phyloP scores from a whole-genome alignment of 2,329 filamentous ascomycete species.

The Colletotrichum australisinense region DNA sequence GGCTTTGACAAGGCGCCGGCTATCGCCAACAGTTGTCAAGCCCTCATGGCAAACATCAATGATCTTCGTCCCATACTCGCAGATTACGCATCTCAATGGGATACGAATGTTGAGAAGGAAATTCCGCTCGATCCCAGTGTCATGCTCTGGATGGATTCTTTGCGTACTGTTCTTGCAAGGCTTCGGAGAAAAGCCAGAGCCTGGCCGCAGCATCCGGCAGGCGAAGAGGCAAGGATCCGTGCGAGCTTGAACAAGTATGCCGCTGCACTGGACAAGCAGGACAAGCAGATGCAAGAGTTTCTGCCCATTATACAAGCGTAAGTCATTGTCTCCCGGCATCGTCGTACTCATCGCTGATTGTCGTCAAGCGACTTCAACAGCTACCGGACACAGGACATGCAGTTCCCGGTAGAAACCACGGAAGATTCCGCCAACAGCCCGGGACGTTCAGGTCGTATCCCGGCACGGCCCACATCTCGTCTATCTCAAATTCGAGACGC shows the following conservation, averaged over 20 bases:
- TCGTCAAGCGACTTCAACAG: conserved; percentile 39
- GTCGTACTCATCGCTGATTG: not conserved
- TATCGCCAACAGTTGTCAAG: conserved; percentile 24
- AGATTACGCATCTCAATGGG: conserved; percentile 38
- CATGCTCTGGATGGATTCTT: conserved; percentile 37
- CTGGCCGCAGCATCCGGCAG: not conserved
- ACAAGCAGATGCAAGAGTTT: conserved; percentile 37
- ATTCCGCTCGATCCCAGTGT: conserved; percentile 40
- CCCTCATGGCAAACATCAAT: conserved; percentile 33
- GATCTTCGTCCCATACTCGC: conserved; percentile 37
- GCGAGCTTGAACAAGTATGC: conserved; percentile 4
- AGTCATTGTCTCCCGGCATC: not conserved
- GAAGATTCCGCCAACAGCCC: not conserved
- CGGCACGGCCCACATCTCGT: not conserved
- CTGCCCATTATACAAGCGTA: conserved; percentile 38
- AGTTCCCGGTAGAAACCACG: not conserved
- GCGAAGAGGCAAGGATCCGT: not conserved
- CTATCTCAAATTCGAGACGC: conserved; percentile 37
- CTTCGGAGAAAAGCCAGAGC: conserved; percentile 19
- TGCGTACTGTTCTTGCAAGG: conserved; percentile 36
- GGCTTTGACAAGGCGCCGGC: not conserved
- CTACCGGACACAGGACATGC: conserved; percentile 28
- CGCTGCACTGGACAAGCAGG: conserved; percentile 25
- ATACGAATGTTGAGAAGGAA: not conserved
- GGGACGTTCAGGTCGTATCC: not conserved